phyloP scores from a whole-genome alignment of 2,329 filamentous ascomycete species.

The Curvularia eragrostidis region DNA sequence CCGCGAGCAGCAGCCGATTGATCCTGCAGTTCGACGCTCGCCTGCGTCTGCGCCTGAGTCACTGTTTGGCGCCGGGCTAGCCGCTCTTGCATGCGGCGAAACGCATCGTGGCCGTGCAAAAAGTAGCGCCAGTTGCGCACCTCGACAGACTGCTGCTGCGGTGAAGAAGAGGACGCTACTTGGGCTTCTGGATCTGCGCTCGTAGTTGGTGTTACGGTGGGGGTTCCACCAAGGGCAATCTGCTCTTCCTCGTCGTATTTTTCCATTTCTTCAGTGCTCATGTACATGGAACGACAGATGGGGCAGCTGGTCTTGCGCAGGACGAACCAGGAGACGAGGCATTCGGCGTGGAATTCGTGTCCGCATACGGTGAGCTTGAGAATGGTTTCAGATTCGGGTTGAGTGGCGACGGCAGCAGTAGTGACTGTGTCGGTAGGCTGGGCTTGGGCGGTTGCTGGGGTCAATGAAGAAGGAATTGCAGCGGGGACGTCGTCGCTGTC shows the following conservation, averaged over 20 bases:
- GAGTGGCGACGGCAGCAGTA: background rate
- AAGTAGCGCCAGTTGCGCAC: conserved; percentile 26
- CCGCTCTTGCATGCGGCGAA: background rate
- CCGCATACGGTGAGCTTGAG: conserved; percentile 35
- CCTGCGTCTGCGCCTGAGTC: conserved; percentile 3
- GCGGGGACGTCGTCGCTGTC: no score
- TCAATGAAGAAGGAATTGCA: background rate
- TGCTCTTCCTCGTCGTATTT: conserved; percentile 23
- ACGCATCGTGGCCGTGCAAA: conserved; percentile 12
- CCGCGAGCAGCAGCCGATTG: background rate
- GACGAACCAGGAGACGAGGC: conserved; percentile 41
- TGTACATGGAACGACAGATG: conserved; percentile 40
- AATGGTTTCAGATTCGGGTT: conserved; percentile 27
- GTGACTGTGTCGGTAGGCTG: background rate
- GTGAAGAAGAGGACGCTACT: no score
- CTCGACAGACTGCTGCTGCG: background rate
- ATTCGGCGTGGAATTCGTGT: conserved; percentile 44
- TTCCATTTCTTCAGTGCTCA: conserved; percentile 29
- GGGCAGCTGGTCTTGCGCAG: conserved; percentile 42
- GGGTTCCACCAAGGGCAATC: background rate
- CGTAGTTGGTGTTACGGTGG: background rate
- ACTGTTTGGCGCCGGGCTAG: background rate
- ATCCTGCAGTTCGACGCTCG: conserved; percentile 6
- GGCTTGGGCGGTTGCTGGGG: background rate
- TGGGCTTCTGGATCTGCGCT: conserved; percentile 7